Percentiles rank a stretch among this genome's conserved stretches.
Conservation (phyloP, 306 rosid species). For the Dalbergia cochinchinensis region DNA sequence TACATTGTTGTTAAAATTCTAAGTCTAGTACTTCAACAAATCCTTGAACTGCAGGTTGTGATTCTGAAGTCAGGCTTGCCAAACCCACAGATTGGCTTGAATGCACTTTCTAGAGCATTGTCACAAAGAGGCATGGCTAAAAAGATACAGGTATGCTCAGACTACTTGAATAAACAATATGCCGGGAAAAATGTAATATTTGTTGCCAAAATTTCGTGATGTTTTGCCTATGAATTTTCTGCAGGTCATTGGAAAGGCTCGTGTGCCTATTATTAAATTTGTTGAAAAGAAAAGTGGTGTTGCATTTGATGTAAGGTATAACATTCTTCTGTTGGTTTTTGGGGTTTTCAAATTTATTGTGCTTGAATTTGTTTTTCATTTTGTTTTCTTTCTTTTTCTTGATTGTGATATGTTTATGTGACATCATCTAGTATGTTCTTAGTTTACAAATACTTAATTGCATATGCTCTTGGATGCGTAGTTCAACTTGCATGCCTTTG, state of each 20-base stretch:
- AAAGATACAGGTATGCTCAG: slow-evolving; percentile 72
- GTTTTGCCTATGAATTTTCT: slow-evolving; percentile 40
- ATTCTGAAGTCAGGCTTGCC: slow-evolving; percentile 80
- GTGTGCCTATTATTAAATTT: slow-evolving; percentile 94
- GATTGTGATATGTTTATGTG: not conserved
- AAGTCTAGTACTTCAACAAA: slow-evolving; percentile 13
- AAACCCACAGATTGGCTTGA: slow-evolving; percentile 83
- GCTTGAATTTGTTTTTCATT: not conserved
- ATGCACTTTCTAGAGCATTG: slow-evolving; percentile 90
- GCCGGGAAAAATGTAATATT: not conserved
- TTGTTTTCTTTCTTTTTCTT: not conserved
- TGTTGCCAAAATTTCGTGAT: slow-evolving; percentile 4
- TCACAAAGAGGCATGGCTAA: slow-evolving; percentile 87
- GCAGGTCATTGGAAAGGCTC: slow-evolving; percentile 96
- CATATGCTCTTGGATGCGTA: slow-evolving; percentile 19
- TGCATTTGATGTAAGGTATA: slow-evolving; percentile 90
- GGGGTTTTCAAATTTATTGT: not conserved
- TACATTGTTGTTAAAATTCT: slow-evolving; percentile 13
- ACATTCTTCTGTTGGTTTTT: slow-evolving; percentile 26
- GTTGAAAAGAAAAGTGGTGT: slow-evolving; percentile 80
- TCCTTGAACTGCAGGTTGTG: slow-evolving; percentile 70
- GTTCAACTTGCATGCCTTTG: slow-evolving; percentile 32
- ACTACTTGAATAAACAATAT: slow-evolving; percentile 22
- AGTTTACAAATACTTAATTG: not conserved
- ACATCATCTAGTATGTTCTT: slow-evolving; percentile 1